These are phyloP conservation scores for Pichia deserticola DNA, from an alignment of 805 yeast species.

Conservation along the genomic window DNA sequence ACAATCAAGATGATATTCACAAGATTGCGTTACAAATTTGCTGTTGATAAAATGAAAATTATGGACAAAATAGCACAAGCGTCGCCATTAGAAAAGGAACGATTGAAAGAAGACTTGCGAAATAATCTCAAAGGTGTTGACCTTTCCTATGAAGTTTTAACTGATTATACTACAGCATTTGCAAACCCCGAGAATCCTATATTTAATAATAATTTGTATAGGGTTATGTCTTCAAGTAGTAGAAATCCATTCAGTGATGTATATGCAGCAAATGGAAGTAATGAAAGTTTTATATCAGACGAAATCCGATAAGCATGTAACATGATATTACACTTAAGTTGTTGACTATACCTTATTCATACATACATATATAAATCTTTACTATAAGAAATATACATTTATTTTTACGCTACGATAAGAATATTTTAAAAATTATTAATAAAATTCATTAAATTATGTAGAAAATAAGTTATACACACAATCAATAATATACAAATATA, in stretches of 20 bases:
- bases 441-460: not conserved
- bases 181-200: not conserved
- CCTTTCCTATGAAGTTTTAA: constrained; percentile 3
- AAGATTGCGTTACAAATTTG: constrained; percentile 36
- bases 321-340: no score
- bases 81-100: not conserved
- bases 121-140: constrained; percentile 6
- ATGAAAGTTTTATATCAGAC: not conserved
- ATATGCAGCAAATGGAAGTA: constrained; percentile 1
- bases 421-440: not conserved
- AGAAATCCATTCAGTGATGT: constrained; percentile 23
- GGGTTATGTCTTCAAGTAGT: constrained; percentile 22
- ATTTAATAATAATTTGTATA: constrained; percentile 12
- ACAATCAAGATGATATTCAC: constrained; percentile 40
- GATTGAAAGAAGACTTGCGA: constrained; percentile 1
- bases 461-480: not conserved
- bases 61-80: constrained; percentile 4
- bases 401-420: not conserved
- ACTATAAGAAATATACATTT: no score
- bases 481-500: no score
- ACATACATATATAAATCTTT: no score
- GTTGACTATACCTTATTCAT: no score
- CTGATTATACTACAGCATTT: not conserved
- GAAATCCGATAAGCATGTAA: not conserved
- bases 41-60: constrained; percentile 3